phyloP scores from a whole-genome alignment of 2,329 filamentous ascomycete species.

The Sporothrix schenckii region DNA sequence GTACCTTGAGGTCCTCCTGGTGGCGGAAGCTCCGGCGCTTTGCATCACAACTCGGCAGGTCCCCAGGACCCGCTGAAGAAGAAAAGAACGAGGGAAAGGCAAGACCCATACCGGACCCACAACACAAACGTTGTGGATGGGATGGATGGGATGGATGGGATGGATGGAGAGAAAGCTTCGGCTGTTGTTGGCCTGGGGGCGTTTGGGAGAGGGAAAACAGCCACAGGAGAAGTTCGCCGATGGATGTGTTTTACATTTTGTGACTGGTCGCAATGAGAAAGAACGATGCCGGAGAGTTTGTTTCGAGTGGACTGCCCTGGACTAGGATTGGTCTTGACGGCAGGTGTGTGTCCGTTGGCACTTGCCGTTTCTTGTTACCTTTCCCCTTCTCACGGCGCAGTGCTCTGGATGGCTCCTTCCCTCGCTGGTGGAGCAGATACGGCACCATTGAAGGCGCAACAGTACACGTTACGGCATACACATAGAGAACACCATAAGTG shows the following conservation, averaged over 20 bases:
- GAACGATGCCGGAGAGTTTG: not conserved
- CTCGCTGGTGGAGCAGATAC: not conserved
- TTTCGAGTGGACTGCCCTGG: conserved; percentile 20
- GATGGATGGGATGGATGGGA: no score
- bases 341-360: not conserved
- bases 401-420: conserved; percentile 15
- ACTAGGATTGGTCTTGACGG: not conserved
- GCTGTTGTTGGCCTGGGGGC: no score
- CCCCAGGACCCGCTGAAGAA: not conserved
- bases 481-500: not conserved
- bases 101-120: not conserved
- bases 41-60: not conserved
- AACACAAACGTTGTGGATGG: conserved; percentile 7
- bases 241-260: no score
- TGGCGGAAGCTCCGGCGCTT: not conserved
- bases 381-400: not conserved
- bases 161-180: not conserved
- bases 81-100: not conserved
- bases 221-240: no score
- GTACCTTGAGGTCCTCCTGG: not conserved
- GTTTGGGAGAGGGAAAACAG: not conserved
- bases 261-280: conserved; percentile 3
- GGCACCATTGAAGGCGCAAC: not conserved
- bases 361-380: not conserved
- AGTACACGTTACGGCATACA: not conserved